These are phyloP conservation scores for Chaetomium strumarium DNA, from an alignment of 2,329 filamentous ascomycete genomes.

Conservation along the genomic window DNA sequence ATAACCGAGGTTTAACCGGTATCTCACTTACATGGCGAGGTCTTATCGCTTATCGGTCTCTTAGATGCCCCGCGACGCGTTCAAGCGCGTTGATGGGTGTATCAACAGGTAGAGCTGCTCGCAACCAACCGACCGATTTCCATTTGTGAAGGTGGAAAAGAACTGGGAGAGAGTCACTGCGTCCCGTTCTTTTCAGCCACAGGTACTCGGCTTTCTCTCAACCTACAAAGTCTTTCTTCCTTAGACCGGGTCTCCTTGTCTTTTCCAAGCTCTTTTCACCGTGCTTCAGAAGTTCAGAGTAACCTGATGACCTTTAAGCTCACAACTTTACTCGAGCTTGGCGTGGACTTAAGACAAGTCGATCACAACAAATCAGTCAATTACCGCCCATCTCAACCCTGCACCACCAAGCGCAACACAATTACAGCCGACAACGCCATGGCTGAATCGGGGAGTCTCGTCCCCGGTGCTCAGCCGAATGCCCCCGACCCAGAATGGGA, in stretches of 20 bases:
- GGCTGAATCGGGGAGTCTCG: background rate
- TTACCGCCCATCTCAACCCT: too few species aligned
- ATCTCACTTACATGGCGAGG: background rate
- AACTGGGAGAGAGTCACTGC: background rate
- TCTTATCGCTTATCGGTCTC: background rate
- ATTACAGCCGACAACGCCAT: background rate
- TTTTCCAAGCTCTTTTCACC: too few species aligned
- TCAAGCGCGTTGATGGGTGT: background rate
- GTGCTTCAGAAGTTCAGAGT: too few species aligned
- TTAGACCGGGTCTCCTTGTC: too few species aligned
- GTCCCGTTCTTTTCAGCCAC: background rate
- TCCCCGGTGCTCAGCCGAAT: background rate
- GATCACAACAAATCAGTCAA: too few species aligned
- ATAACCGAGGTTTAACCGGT: too few species aligned
- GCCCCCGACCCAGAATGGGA: background rate
- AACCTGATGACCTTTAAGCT: too few species aligned
- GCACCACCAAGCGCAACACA: background rate
- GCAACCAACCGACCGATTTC: background rate
- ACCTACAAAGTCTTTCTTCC: too few species aligned
- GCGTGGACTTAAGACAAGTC: too few species aligned
- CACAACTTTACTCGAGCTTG: too few species aligned
- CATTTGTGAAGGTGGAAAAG: background rate
- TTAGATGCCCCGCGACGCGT: slow-evolving; percentile 6
- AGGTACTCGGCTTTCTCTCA: too few species aligned
- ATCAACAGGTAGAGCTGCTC: background rate